Conservation (phyloP, 192 early-diverging fungal genomes). For the Podochytrium sp. region DNA sequence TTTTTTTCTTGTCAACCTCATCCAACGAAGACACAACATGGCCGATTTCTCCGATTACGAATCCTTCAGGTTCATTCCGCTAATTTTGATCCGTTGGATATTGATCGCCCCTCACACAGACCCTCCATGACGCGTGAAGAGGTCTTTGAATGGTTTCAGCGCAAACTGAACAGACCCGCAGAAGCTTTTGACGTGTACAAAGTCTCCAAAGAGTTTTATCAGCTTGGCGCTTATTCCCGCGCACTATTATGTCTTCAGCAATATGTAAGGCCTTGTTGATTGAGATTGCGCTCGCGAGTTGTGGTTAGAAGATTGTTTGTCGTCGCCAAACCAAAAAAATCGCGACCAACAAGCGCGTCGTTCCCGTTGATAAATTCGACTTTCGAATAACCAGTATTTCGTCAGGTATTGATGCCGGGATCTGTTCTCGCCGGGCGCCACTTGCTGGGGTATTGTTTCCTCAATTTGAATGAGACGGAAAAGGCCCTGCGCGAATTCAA, state of each 20-base stretch:
- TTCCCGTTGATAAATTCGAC: no score
- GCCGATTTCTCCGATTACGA: slow-evolving; percentile 44
- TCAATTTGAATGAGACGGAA: slow-evolving; percentile 59
- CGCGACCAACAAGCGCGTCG: no score
- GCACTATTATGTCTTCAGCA: slow-evolving; percentile 60
- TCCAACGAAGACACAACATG: slow-evolving; percentile 11
- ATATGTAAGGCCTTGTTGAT: slow-evolving; percentile 47
- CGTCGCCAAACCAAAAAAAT: no score
- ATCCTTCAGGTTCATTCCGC: slow-evolving; percentile 24
- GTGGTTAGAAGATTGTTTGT: no score
- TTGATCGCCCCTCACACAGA: slow-evolving; percentile 1
- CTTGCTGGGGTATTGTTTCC: slow-evolving; percentile 60
- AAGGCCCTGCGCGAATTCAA: slow-evolving; percentile 60
- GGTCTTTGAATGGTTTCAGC: slow-evolving; percentile 56
- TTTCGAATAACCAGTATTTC: no score
- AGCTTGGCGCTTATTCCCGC: slow-evolving; percentile 60
- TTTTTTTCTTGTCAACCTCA: neutral
- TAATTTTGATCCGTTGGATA: neutral
- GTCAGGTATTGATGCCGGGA: slow-evolving; percentile 52
- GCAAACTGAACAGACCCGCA: slow-evolving; percentile 47
- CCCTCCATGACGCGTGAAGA: slow-evolving; percentile 54
- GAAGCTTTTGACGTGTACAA: slow-evolving; percentile 60
- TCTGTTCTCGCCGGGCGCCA: slow-evolving; percentile 54
- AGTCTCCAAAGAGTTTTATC: slow-evolving; percentile 66
- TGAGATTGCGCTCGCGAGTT: no score